phyloP scores from a whole-genome alignment of 1,139 yeast genomes.

The Scheffersomyces quercinus region DNA sequence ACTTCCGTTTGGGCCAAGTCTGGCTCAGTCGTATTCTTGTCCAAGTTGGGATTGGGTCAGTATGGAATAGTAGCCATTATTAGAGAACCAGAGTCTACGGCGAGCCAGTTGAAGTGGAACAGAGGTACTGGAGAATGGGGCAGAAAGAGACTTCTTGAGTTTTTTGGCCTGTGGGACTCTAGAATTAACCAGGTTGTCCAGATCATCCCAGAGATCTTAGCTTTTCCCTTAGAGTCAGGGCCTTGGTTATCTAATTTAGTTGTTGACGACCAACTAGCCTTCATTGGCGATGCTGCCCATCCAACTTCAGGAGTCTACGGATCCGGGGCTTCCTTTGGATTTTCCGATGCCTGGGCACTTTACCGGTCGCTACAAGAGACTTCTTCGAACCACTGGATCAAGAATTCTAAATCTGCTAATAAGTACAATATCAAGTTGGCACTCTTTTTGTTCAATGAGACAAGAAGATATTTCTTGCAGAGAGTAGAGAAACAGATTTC shows the following conservation, averaged over 20 bases:
- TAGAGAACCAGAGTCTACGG: constrained; percentile 8
- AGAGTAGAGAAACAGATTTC: constrained; percentile 12
- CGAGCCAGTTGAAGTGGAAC: constrained; percentile 9
- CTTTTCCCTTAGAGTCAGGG: constrained; percentile 13
- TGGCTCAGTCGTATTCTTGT: constrained; percentile 10
- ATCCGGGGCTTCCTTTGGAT: constrained; percentile 14
- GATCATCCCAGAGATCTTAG: constrained; percentile 10
- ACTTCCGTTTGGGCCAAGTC: constrained; percentile 9
- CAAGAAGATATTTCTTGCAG: constrained; percentile 10
- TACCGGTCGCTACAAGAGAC: constrained; percentile 10
- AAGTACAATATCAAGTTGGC: constrained; percentile 7
- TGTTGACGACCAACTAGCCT: constrained; percentile 20
- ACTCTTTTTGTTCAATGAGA: constrained; percentile 10
- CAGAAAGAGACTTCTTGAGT: constrained; percentile 4
- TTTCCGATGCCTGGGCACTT: constrained; percentile 14
- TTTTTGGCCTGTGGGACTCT: constrained; percentile 14
- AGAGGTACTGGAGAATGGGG: constrained; percentile 12
- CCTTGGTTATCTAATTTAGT: constrained; percentile 11
- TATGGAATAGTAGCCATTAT: constrained; percentile 13
- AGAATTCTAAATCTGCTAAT: background rate
- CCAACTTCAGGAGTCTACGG: constrained; percentile 17
- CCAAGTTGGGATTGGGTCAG: constrained; percentile 10
- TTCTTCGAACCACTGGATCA: constrained; percentile 5
- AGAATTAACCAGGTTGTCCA: constrained; percentile 8
- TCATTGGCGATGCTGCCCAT: constrained; percentile 33